Base-by-base conservation (phyloP, 192 early-diverging fungal genomes). In the Coemansia sp. region DNA sequence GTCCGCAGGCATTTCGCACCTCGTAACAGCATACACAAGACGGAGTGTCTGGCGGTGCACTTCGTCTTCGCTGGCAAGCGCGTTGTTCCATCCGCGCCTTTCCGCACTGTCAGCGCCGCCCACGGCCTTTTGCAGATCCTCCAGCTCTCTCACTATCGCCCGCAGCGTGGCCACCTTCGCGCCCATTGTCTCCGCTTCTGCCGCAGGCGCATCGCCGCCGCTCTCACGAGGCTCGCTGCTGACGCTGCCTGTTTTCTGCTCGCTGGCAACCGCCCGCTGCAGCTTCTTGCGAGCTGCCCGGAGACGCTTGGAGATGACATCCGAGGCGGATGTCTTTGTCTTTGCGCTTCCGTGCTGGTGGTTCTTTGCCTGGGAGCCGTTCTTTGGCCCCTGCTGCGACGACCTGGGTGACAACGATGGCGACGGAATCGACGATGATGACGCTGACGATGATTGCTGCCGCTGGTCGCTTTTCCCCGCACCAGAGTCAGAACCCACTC, bases 41-140 rank as follows among this genome's bases (percentile, higher is more conserved):
- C 70, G 76, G 50, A 78, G 64, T 10, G 76, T 61, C 58, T 78
- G 76, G 13, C 56, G 40, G 15, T 63, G 67, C n/a, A 63, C 70
- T 18, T 39, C 2, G 10, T 26, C 64, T 18, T 72, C 76, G 45
- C 16, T 37, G 18, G 13, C 19, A 52, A 63, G 41, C n/a, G 42
- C 53, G 26, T 61, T 40, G 41, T 12, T 49, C 42, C 15, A 8
- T 12, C 10, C 58, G 15, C 49, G 37, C 49, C 56, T 56, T 16
- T 69, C 67, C 11, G 60, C 59, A 37, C 32, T 49, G 45, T 10
- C 42, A 42, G 26, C 61, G 42, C 38, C 45, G 53, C 26, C 40
- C 6, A 56, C 57, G 38, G 63, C 32, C 26, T 32, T 52, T 12
- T 26, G 19, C 37, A 74, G 42, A 4, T 74, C 61, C 48, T 74